Conservation (phyloP, 164 flowering plant genomes). For the Pachysandra terminalis region DNA sequence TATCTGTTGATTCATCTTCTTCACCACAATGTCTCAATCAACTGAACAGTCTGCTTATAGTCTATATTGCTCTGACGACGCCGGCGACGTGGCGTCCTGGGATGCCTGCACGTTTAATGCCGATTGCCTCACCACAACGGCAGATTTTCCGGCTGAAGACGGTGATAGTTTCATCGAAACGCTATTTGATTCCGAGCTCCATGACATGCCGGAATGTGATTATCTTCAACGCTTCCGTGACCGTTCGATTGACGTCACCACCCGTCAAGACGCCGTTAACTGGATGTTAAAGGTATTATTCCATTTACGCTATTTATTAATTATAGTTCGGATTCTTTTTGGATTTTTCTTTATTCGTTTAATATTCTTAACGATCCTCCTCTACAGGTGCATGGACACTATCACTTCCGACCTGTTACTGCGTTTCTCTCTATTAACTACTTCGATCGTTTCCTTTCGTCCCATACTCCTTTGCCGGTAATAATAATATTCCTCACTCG, state of each 20-base stretch:
- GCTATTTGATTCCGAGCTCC: constrained; percentile 36
- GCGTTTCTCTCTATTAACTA: constrained; percentile 62
- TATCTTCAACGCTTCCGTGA: constrained; percentile 33
- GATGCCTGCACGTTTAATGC: constrained; percentile 17
- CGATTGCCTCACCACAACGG: not conserved
- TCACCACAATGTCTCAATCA: constrained; percentile 6
- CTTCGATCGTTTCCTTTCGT: constrained; percentile 64
- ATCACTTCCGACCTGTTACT: constrained; percentile 52
- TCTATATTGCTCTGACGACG: constrained; percentile 28
- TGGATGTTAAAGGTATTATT: constrained; percentile 54
- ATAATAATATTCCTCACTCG: not conserved
- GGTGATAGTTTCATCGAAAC: constrained; percentile 21
- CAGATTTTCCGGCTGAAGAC: constrained; percentile 12
- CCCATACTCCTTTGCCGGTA: constrained; percentile 45
- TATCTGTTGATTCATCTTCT: not conserved
- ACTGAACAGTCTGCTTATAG: constrained; percentile 22
- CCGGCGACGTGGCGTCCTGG: constrained; percentile 17
- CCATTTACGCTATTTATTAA: not conserved
- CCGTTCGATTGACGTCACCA: constrained; percentile 33
- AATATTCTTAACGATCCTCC: too few relatives aligned
- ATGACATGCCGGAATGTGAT: constrained; percentile 36
- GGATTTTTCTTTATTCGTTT: not conserved
- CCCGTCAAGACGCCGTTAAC: constrained; percentile 58
- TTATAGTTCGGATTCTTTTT: not conserved
- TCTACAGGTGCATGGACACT: constrained; percentile 59